A percentile compares a stretch with the other conserved stretches of the same genome.
Conservation (phyloP, 2,329 filamentous ascomycete genomes). For the Arthrobotrys conoides region DNA sequence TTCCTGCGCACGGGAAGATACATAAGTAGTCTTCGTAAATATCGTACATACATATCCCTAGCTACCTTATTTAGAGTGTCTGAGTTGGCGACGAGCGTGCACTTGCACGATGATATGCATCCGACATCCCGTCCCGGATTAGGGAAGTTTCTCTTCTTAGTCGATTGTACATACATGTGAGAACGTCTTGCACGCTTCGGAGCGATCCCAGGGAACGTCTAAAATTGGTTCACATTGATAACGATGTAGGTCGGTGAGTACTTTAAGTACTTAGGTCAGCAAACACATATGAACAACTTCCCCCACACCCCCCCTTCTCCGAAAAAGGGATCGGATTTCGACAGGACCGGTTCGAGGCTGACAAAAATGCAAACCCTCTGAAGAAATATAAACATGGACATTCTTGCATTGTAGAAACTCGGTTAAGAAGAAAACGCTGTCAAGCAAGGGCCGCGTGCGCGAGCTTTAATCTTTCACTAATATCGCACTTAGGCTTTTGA, state of each 20-base stretch:
- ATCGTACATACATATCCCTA: slow-evolving; percentile 23
- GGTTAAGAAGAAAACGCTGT: no score
- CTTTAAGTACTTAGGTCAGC: no score
- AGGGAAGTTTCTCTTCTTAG: slow-evolving; percentile 40
- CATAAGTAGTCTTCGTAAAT: slow-evolving; percentile 36
- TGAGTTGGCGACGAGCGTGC: slow-evolving; percentile 58
- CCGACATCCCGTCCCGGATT: slow-evolving; percentile 56
- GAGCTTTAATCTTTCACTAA: no score
- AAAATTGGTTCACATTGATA: neutral
- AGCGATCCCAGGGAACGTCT: neutral
- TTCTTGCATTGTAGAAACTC: neutral
- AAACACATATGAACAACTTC: no score
- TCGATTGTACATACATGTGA: slow-evolving; percentile 1
- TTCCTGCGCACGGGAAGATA: slow-evolving; percentile 49
- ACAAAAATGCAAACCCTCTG: neutral
- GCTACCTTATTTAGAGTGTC: slow-evolving; percentile 51
- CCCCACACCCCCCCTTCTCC: no score
- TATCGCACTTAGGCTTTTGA: no score
- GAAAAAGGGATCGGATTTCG: no score
- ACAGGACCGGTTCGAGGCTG: neutral
- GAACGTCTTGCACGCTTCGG: no score
- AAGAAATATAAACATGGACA: neutral
- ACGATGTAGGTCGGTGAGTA: no score
- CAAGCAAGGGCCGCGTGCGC: no score
- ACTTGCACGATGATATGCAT: slow-evolving; percentile 58